Base-by-base conservation (phyloP, 768 basidiomycete genomes). In the Leucosporidium yakuticum region DNA sequence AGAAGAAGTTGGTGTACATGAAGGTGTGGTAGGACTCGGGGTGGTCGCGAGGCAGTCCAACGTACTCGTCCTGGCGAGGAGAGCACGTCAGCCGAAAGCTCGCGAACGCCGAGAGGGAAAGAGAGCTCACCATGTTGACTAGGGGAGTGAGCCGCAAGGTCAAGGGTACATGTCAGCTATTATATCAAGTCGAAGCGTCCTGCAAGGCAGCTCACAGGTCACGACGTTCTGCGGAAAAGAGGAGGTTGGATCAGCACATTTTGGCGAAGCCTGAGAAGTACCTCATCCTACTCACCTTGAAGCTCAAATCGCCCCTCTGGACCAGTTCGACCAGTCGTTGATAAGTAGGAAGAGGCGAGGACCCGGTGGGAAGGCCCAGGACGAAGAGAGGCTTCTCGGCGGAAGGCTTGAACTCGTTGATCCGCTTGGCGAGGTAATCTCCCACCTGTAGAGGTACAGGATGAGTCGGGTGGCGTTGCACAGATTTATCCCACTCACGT, bases 1-100 rank as follows among this genome's bases (percentile, higher is more conserved):
- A 34, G 56, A 57, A 57, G 56, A 57, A 57, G 32, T 57, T 36
- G 21, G 19, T 20, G 32, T 34, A 77, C 91, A 94, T 94, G 81
- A 93, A 94, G 49, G 89, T 89, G 78, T 92, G 90, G 76, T 94
- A 94, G 25, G 88, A 89, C 77, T 93, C 89, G 44, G 88, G 81
- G 78, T 93, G 91, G 74, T 92, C 88, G 60, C 80, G 82, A 20
- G 89, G 86, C 36, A 93, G 83, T 5, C 86, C 88, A 64, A 92
- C 91, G 76, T 93, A 94, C 80, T 94, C 91, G 79, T 94, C 91
- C 39, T 44, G 39, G 11, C 11, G 39, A 5, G 39, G 2, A 44
- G 39, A 44, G 39, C n/a, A n/a, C n/a, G 39, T 44, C 39, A 44
- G 14, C 14, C 8, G 2, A 8, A 2, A 7, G 39, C 39, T 44